Evolutionary conservation across 106 monocot species (phyloP), one percentile per base, ranked within the genome.

Genomic region (Dioscorea dumetorum): DNA sequence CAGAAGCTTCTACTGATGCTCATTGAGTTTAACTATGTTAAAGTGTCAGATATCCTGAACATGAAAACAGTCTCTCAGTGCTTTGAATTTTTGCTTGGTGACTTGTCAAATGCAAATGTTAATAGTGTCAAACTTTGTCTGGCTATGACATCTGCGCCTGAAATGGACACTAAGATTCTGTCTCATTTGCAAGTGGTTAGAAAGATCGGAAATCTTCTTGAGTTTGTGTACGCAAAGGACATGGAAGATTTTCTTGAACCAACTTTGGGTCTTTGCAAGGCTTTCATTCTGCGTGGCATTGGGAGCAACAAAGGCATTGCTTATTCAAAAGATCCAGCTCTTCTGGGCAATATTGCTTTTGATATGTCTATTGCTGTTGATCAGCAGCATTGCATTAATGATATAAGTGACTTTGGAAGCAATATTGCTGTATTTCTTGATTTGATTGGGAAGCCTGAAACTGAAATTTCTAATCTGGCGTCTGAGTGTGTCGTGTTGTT

Each of bases 241-340:
- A 93, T 99, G 97, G 92, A 92, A 33, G 97, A 99, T 83, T 93
- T 93, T 77, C 80, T 99, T 18, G 82, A 81, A 64, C 89, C 97
- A 73, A 87, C 97, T 16, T 74, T 99, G 68, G 77, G 49, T 63
- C 87, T 99, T 21, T 99, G 97, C 81, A 93, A 83, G 74, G 78
- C 89, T 31, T 90, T 99, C 75, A 87, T 93, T 70, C 68, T 87
- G 14, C 87, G 77, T 49, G 73, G 82, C 57, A 76, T 87, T 76
- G 90, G 93, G n/a, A 85, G 71, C 61, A 69, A 77, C 49, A 84
- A 71, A 75, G 85, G 72, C 31, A 61, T 69, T 52, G 64, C 70
- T 28, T 82, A 90, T 67, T 79, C 73, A 12, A 85, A 77, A 52
- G 79, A 93, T 52, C 97, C 97, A 41, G 71, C 84, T 64, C 85